phyloP scores from a whole-genome alignment of 2,329 filamentous ascomycete species.

The Lecanicillium sp. region DNA sequence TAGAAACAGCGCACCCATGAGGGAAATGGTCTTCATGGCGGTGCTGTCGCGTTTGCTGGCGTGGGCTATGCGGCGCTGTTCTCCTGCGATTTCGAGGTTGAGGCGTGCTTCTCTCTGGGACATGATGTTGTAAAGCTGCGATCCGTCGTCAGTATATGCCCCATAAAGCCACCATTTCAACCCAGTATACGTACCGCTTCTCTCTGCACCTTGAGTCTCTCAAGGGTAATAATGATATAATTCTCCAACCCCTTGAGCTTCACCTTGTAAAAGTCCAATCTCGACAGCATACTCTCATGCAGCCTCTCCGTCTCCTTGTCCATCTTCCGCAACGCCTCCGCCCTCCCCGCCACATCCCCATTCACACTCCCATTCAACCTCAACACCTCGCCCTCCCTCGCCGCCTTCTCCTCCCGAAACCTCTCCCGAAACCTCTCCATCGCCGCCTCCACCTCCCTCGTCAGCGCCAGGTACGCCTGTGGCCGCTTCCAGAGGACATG shows the following conservation, averaged over 20 bases:
- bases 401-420: conserved; percentile 13
- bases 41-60: conserved; percentile 55
- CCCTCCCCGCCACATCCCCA: conserved; percentile 6
- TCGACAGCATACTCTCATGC: conserved; percentile 43
- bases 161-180: not conserved
- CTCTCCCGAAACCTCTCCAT: conserved; percentile 35
- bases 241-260: conserved; percentile 56
- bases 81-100: conserved; percentile 54
- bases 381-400: conserved; percentile 12
- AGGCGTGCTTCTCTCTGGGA: conserved; percentile 57
- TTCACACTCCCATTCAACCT: too few species aligned
- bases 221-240: conserved; percentile 54
- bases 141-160: not conserved
- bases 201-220: conserved; percentile 53
- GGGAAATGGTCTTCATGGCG: conserved; percentile 58
- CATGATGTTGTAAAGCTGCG: conserved; percentile 59
- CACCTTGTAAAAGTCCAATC: conserved; percentile 52
- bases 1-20: conserved; percentile 56
- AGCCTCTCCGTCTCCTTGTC: conserved; percentile 31
- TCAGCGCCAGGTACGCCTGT: conserved; percentile 50
- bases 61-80: conserved; percentile 51
- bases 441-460: conserved; percentile 38
- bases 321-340: conserved; percentile 19
- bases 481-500: conserved; percentile 57
- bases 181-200: conserved; percentile 41